Evolutionary conservation across 2,329 filamentous ascomycete genomes (phyloP), one percentile per base, ranked within the genome.

Genomic region (Phialophora verrucosa): DNA sequence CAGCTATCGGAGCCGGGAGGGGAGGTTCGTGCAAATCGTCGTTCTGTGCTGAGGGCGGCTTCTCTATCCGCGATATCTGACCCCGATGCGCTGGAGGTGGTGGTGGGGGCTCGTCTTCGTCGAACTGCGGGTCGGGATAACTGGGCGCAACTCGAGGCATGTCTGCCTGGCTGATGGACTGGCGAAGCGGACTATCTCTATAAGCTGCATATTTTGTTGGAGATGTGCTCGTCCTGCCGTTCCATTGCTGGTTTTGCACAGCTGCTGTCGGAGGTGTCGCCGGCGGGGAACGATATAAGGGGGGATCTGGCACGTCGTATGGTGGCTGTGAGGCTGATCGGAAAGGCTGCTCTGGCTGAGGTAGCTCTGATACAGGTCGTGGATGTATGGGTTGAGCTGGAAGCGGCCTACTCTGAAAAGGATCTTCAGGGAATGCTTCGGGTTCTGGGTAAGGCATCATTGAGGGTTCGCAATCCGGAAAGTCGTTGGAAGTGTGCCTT

Each of bases 381-480:
- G 79, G 54, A 85, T 84, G 75, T 84, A 81, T 11, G 80, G 54
- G 35, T 44, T 50, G 50, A 8, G 63, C 80, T 60, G 83, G 86
- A 74, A 82, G 80, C 0, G 83, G 86, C 74, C 76, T 70, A 38
- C 81, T 81, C 35, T 59, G 54, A 27, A 62, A 64, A 20, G 56
- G 23, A 27, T 65, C 63, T 29, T 47, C 38, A 6, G 25, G 31
- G 59, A 58, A 60, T 11, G 49, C 17, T 14, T 55, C 47, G 17
- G 32, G 64, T 11, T 65, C 51, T 14, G 54, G 32, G 29, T 42
- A 25, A 51, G 38, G 59, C 1, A 25, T 25, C 2, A 42, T 27
- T 14, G 60, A 49, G 61, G 50, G 50, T 42, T 63, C 44, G 38
- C 27, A 31, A n/a, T 56, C 25, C 29, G 64, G 47, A 29, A 38